Conservation (phyloP, 2,329 filamentous ascomycete species). For the Aspergillus brunneoviolaceus region DNA sequence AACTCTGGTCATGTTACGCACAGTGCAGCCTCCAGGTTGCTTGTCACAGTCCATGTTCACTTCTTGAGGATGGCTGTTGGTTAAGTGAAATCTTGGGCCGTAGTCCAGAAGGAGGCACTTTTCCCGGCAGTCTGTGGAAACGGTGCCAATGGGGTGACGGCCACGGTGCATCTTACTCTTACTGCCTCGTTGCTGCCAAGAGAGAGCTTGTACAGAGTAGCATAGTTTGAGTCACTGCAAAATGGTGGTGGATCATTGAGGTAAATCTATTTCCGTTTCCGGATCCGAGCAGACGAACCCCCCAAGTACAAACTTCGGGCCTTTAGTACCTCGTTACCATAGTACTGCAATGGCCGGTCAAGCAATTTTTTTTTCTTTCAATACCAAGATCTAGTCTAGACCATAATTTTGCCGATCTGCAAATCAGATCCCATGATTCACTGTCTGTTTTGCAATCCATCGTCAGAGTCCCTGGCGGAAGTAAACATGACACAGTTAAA, state of each 20-base stretch:
- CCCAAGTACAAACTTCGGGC: background rate
- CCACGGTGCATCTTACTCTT: background rate
- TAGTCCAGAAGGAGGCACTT: too few species aligned
- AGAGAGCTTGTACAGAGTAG: background rate
- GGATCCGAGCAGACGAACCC: background rate
- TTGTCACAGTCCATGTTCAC: background rate
- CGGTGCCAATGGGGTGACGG: too few species aligned
- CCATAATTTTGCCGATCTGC: background rate
- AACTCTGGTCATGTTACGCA: background rate
- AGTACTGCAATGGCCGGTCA: background rate
- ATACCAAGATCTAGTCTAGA: background rate
- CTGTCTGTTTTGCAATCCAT: background rate
- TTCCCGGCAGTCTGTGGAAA: too few species aligned
- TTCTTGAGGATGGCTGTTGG: background rate
- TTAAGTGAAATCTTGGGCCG: too few species aligned
- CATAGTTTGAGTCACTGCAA: background rate
- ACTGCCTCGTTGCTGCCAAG: background rate
- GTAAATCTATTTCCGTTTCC: background rate
- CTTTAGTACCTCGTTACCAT: background rate
- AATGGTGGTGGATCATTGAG: background rate
- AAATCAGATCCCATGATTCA: background rate
- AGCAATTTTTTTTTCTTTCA: background rate
- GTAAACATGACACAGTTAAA: background rate
- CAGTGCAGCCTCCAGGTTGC: background rate
- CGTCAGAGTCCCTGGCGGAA: background rate